Base-by-base conservation (phyloP, 73 alveolate genomes). In the Uronychia setigera region DNA sequence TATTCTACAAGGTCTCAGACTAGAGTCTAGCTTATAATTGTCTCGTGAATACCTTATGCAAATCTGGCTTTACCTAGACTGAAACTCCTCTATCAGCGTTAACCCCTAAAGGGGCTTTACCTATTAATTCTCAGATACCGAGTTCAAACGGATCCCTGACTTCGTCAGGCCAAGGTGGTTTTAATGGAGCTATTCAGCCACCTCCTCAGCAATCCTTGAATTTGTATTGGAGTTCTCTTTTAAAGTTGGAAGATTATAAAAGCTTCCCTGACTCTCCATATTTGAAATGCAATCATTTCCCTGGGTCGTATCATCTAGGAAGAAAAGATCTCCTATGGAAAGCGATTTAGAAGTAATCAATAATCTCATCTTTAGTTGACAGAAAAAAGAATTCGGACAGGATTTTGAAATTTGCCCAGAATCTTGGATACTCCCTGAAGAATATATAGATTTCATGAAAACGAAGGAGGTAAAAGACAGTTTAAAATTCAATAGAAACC, bases 271-370 rank as follows among this genome's bases (percentile, higher is more conserved):
- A 96, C 90, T 85, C 82, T 90, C 46, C 5, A 11, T 5, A 11
- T 5, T 5, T 19, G 19, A 46, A 46, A 46, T 46, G 67, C 67
- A 96, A 96, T 79, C 99, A 96, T 87, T 96, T 96, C 88, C 98
- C 99, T 33, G 95, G 94, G 59, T 90, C 96, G 29, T 91, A 94
- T 94, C 93, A 95, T 60, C 59, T 96, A 31, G 97, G 99, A 33
- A 85, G 99, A 58, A 96, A 96, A 84, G 99, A 96, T 92, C 90
- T 89, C 83, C 86, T 96, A 80, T 95, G 97, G 93, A 88, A 85
- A 77, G 92, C 89, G 79, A 81, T 86, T 77, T 80, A 78, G 58
- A 87, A 83, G 67, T 46, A 46, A 5, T 19, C 19, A 11, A 11
- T 46, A 46, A n/a, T n/a, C 67, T 46, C 5, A 46, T 46, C 67